Evolutionary conservation across 2,329 filamentous ascomycete genomes (phyloP).

Genomic region (Emmonsiellopsis sp.): DNA sequence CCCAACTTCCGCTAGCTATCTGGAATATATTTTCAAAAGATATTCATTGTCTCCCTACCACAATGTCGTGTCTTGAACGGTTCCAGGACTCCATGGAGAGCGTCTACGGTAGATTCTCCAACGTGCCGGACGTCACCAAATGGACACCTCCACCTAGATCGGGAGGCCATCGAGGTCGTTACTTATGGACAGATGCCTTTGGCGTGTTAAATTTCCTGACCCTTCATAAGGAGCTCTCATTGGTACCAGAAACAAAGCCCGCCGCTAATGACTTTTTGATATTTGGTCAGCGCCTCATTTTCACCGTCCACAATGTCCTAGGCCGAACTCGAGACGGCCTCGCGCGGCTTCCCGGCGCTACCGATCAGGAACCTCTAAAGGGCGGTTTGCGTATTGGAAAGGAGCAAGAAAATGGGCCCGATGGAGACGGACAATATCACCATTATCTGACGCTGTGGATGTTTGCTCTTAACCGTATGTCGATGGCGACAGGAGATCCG

Average conservation of each 20-base stretch:
- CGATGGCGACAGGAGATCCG: constrained; percentile 37
- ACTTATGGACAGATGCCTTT: constrained; percentile 54
- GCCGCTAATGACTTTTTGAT: constrained; percentile 35
- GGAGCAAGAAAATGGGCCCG: constrained; percentile 36
- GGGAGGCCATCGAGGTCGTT: constrained; percentile 48
- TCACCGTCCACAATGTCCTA: constrained; percentile 44
- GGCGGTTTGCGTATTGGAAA: constrained; percentile 53
- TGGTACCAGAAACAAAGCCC: constrained; percentile 4
- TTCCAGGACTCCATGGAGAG: constrained; percentile 23
- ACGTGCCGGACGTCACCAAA: constrained; percentile 18
- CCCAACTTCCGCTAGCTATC: not conserved
- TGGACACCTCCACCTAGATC: constrained; percentile 43
- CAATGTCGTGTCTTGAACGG: constrained; percentile 7
- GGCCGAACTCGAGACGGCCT: constrained; percentile 43
- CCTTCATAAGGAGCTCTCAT: constrained; percentile 33
- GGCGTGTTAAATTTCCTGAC: constrained; percentile 52
- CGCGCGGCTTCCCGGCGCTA: constrained; percentile 41
- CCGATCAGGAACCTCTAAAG: constrained; percentile 40
- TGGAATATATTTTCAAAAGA: not conserved
- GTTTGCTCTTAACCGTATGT: constrained; percentile 50
- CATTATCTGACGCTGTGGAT: constrained; percentile 55
- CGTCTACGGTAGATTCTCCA: constrained; percentile 29
- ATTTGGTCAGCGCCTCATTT: constrained; percentile 40
- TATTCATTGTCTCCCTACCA: not conserved
- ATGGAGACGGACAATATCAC: constrained; percentile 52